These are phyloP conservation scores for Paramecium tetraurelia DNA, from an alignment of 73 alveolate species.

Conservation along the genomic window DNA sequence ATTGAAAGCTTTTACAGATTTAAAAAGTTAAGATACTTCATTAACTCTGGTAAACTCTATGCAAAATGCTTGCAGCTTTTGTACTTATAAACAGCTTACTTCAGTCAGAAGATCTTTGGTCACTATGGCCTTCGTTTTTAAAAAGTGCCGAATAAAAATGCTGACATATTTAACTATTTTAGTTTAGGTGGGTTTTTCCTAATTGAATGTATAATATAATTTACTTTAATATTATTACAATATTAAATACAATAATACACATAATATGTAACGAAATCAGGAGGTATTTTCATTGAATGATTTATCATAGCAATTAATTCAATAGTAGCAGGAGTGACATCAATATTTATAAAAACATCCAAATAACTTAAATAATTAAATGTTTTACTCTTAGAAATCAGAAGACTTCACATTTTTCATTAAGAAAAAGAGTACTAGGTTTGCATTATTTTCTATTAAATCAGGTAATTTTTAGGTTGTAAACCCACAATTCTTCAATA, in stretches of 20 bases:
- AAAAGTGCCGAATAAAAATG: neutral
- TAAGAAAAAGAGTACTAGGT: neutral
- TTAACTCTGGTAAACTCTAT: neutral
- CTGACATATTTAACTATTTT: constrained; percentile 10
- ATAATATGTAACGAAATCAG: constrained; percentile 5
- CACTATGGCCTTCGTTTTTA: neutral
- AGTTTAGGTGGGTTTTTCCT: neutral
- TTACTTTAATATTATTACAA: constrained; percentile 7
- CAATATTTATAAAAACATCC: neutral
- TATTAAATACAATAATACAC: neutral
- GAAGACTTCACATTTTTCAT: neutral
- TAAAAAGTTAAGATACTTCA: constrained; percentile 23
- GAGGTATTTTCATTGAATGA: constrained; percentile 4
- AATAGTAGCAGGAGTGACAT: constrained; percentile 15
- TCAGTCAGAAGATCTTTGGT: neutral
- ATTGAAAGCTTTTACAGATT: neutral
- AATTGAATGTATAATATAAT: neutral
- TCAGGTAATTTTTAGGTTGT: neutral
- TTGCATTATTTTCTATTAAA: neutral
- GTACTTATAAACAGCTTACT: neutral
- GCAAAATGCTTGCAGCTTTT: neutral
- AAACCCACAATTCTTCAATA: constrained; percentile 33
- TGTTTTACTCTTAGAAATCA: neutral
- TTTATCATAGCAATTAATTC: neutral
- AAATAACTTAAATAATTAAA: neutral